phyloP scores from a whole-genome alignment of 129 eudicot species.

The Artemisia annua region DNA sequence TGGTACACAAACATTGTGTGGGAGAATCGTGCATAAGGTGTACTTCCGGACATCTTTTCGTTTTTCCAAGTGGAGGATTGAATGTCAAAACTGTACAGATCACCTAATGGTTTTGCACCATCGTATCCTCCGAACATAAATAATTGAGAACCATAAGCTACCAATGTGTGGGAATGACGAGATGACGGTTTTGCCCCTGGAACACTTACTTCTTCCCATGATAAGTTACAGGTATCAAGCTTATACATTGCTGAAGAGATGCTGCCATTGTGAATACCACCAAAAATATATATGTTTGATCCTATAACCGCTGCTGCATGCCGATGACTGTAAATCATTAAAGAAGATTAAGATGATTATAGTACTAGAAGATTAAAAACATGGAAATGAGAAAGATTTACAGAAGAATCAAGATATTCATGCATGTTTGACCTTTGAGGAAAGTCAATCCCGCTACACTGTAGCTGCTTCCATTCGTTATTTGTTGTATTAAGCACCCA shows the following conservation, averaged over 20 bases:
- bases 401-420: not conserved
- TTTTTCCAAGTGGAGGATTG: slow-evolving; percentile 62
- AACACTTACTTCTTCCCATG: slow-evolving; percentile 60
- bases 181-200: slow-evolving; percentile 72
- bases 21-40: slow-evolving; percentile 83
- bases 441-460: slow-evolving; percentile 59
- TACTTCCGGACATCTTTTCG: slow-evolving; percentile 52
- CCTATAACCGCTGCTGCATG: slow-evolving; percentile 89
- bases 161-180: slow-evolving; percentile 95
- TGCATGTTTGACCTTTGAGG: slow-evolving; percentile 60
- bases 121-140: slow-evolving; percentile 82
- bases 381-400: not conserved
- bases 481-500: slow-evolving; percentile 59
- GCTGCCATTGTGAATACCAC: slow-evolving; percentile 63
- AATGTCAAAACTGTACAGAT: slow-evolving; percentile 70
- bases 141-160: slow-evolving; percentile 47
- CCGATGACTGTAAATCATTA: slow-evolving; percentile 67
- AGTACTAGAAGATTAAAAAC: not conserved
- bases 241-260: slow-evolving; percentile 57
- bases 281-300: slow-evolving; percentile 65
- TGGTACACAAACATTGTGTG: slow-evolving; percentile 87
- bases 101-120: slow-evolving; percentile 79
- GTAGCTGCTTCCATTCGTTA: slow-evolving; percentile 59
- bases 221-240: slow-evolving; percentile 56
- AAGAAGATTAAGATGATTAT: not conserved